These are phyloP conservation scores for Hordeum pubiflorum DNA, from an alignment of 202 grass and related monocot genomes.

Conservation along the genomic window DNA sequence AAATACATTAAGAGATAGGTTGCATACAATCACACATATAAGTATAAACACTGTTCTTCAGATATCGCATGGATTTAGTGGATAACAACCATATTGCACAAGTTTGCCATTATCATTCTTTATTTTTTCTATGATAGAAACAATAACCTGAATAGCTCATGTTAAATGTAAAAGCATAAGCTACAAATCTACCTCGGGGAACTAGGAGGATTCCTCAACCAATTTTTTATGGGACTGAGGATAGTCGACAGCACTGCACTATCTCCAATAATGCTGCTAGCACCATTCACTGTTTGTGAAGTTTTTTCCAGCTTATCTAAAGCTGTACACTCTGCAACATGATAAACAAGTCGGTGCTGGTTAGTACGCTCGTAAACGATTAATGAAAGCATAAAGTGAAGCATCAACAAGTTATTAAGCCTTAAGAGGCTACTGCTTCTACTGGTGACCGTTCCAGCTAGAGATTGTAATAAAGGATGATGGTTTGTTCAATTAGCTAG, in stretches of 20 bases:
- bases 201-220: conserved; percentile 48
- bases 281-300: conserved; percentile 83
- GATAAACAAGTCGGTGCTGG: neutral
- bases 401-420: neutral
- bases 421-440: neutral
- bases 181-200: conserved; percentile 40
- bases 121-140: neutral
- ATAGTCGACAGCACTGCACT: conserved; percentile 53
- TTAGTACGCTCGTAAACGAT: neutral
- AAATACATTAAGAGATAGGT: neutral
- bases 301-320: conserved; percentile 82
- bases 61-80: neutral
- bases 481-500: neutral
- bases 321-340: conserved; percentile 54
- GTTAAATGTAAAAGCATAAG: conserved; percentile 11
- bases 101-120: neutral
- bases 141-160: neutral
- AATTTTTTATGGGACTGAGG: conserved; percentile 63
- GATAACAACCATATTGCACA: neutral
- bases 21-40: conserved; percentile 3
- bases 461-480: neutral
- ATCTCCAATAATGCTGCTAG: conserved; percentile 62
- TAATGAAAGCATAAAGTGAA: neutral
- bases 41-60: neutral
- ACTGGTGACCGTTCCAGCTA: neutral